These are phyloP conservation scores for Ascoidea tarda DNA, from an alignment of 805 yeast species.

Conservation along the genomic window DNA sequence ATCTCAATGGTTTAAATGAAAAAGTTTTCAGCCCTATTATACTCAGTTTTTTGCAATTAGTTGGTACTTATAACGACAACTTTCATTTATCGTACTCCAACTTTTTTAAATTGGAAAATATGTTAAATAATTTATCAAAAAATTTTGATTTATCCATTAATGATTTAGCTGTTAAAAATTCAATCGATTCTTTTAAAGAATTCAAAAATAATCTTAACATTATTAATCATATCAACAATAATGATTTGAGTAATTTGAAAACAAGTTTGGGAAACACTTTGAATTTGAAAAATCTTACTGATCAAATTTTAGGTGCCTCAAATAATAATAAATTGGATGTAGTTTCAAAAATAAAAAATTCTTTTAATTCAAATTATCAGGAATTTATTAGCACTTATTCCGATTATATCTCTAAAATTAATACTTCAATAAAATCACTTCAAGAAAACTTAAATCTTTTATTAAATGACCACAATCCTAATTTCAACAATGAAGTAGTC, in stretches of 20 bases:
- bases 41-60: too few species aligned
- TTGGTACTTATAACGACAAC: too few species aligned
- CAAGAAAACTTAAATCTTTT: not conserved
- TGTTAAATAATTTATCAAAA: conserved; percentile 32
- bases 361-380: too few species aligned
- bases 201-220: conserved; percentile 12
- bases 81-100: too few species aligned
- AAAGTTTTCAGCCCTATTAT: not conserved
- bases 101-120: conserved; percentile 12
- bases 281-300: conserved; percentile 14
- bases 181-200: conserved; percentile 40
- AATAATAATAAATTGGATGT: conserved; percentile 1
- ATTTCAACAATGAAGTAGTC: conserved; percentile 64
- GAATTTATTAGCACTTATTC: too few species aligned
- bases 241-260: conserved; percentile 14
- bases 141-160: conserved; percentile 77
- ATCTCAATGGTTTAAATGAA: too few species aligned
- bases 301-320: conserved; percentile 13
- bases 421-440: not conserved
- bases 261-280: conserved; percentile 12
- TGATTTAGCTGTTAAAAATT: conserved; percentile 72
- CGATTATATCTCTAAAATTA: not conserved
- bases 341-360: not conserved
- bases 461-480: conserved; percentile 45
- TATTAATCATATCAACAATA: too few species aligned